Base-by-base conservation (phyloP, 2,329 filamentous ascomycete genomes). In the Elsinoe australis region DNA sequence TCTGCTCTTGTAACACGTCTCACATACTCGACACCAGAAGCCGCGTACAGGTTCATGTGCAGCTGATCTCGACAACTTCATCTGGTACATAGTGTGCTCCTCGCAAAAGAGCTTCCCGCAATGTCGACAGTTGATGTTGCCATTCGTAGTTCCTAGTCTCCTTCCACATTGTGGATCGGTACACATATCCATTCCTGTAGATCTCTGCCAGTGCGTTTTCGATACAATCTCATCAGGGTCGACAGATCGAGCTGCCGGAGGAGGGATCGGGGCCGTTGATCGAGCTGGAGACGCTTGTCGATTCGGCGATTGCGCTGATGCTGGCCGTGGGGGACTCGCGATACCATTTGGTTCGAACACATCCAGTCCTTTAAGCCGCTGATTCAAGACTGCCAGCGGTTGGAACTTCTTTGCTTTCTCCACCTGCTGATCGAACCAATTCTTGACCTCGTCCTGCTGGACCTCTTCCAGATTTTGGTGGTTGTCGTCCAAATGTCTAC, bases 81-180 rank as follows among this genome's bases (percentile, higher is more conserved):
- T 96, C 70, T 98, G 90, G 62, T 96, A 98, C 89, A 98, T 95
- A 46, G 92, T 96, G 64, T 98, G 92, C 57, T 90, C 86, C 61
- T 96, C 92, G 66, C 92, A 98, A 63, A 96, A 98, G 32, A 98
- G 70, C 57, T 83, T 83, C 5, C 92, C 92, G 60, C 92, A 98
- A 54, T 89, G 87, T 54, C 92, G 78, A 66, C 92, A 98, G 64
- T 98, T 95, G 58, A 98, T 82, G 59, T 76, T 88, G 14, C 88
- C 87, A 58, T 85, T 89, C 5, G 85, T 75, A 2, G 83, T 76
- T 0, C 87, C 88, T 4, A 98, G 70, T 19, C 81, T 77, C 64
- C 85, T 86, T 22, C 81, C 86, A 58, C 92, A 98, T 15, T 82
- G 74, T 0, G 89, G 90, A 58, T 98, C 92, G 6, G 89, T 84